phyloP scores from a whole-genome alignment of 2,329 filamentous ascomycete genomes.

The Arthrobotrys megalospora region DNA sequence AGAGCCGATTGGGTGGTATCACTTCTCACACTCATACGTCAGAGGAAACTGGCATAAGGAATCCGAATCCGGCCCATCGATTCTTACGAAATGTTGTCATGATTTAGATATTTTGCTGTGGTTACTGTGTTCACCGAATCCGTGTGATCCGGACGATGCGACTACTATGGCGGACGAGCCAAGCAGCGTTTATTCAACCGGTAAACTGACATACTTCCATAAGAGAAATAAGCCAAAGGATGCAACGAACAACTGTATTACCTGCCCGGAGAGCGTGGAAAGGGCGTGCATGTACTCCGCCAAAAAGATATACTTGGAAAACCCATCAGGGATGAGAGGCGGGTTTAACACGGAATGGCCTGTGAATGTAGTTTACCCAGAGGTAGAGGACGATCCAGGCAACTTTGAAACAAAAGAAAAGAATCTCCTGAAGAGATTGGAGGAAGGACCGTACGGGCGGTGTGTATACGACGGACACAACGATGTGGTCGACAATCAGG shows the following conservation, averaged over 20 bases:
- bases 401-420: constrained; percentile 71
- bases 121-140: constrained; percentile 83
- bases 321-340: constrained; percentile 74
- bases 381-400: constrained; percentile 80
- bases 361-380: constrained; percentile 87
- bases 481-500: constrained; percentile 92
- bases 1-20: constrained; percentile 96
- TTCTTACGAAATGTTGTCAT: constrained; percentile 96
- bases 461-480: constrained; percentile 96
- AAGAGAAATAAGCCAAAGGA: constrained; percentile 79
- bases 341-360: constrained; percentile 82
- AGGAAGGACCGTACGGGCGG: constrained; percentile 79
- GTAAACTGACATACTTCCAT: constrained; percentile 83
- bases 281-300: constrained; percentile 86
- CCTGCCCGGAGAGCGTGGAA: constrained; percentile 77
- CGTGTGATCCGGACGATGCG: constrained; percentile 66
- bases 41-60: constrained; percentile 93
- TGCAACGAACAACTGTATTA: constrained; percentile 87
- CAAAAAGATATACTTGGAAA: constrained; percentile 83
- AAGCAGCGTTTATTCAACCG: constrained; percentile 80
- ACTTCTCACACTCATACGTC: constrained; percentile 92
- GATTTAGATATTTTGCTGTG: constrained; percentile 94
- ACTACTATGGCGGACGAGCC: constrained; percentile 77
- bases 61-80: constrained; percentile 80
- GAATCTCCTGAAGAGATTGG: constrained; percentile 65